Conservation (phyloP, 1,284 basidiomycete species). For the Puccinia coronata region DNA sequence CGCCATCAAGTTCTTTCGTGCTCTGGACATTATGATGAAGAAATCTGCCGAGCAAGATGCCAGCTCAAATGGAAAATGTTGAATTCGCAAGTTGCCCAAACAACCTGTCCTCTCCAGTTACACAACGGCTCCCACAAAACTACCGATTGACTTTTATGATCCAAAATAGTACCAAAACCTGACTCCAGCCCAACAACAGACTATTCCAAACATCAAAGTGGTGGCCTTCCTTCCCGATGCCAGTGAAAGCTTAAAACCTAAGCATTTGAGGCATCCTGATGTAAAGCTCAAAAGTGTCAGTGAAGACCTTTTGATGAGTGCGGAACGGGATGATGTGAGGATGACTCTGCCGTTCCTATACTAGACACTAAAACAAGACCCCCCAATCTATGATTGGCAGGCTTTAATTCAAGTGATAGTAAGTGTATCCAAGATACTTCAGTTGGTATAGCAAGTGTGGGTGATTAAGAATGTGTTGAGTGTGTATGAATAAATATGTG, state of each 20-base stretch:
- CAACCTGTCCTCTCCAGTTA: not conserved
- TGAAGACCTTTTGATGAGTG: no score
- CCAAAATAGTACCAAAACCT: slow-evolving; percentile 20
- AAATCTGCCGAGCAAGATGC: slow-evolving; percentile 6
- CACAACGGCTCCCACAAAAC: slow-evolving; percentile 6
- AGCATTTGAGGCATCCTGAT: not conserved
- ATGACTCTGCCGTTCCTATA: no score
- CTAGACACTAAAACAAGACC: no score
- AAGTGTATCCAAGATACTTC: no score
- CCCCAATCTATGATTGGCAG: no score
- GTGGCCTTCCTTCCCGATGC: slow-evolving; percentile 32
- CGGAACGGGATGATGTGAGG: no score
- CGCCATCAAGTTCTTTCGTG: not conserved
- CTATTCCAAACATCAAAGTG: not conserved
- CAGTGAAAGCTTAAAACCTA: not conserved
- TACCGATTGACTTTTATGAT: slow-evolving; percentile 34
- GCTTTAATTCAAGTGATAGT: no score
- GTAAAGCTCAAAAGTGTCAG: no score
- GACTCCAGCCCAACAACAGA: not conserved
- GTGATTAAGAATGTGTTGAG: no score
- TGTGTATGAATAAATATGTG: no score
- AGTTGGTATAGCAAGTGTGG: no score
- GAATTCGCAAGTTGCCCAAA: slow-evolving; percentile 22
- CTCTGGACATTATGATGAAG: slow-evolving; percentile 12
- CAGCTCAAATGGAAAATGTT: not conserved